Evolutionary conservation across 2,329 filamentous ascomycete genomes (phyloP), one percentile per base, ranked within the genome.

Genomic region (Colletotrichum musicola): DNA sequence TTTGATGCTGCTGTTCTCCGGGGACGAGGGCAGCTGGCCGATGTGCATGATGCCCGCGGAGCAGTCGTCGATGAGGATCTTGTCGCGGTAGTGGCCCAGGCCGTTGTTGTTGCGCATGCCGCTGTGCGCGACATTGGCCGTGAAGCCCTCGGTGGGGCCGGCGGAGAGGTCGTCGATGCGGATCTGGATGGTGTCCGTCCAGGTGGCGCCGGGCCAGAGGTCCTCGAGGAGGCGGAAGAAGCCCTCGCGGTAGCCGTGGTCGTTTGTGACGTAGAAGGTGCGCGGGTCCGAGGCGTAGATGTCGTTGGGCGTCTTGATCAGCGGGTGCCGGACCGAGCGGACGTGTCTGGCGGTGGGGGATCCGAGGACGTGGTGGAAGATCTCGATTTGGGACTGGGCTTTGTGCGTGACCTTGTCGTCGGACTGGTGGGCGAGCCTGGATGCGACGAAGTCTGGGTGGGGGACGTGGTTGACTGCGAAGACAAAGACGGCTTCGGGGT

Each of bases 401-500:
- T 68, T 68, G 7, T 56, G 27, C 10, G 35, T 20, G 7, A 51
- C 30, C 10, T 68, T 51, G 82, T 83, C 10, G 76, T 77, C 2
- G 74, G 73, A 2, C 77, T 76, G 4, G 70, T 67, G 3, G 69
- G 71, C 18, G 75, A 73, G 22, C 81, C 82, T 0, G 79, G 79
- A 14, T 4, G 54, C 64, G 4, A 68, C 16, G 4, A 49, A 68
- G 4, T 68, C 62, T 0, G 81, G 79, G 64, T 89, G 85, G 0
- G 88, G 84, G 1, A 85, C 72, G 63, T 91, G 89, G 71, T 91
- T 91, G 57, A 91, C 76, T 0, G 86, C 88, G 62, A 87, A 88
- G 53, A 91, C 86, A 71, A 88, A 90, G 6, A 90, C 84, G 0
- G 85, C 77, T 1, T 79, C 74, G 10, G 74, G 74, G 3, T 68